Base-by-base conservation (phyloP, 176 grass and related monocot species). In the Avena insularis region DNA sequence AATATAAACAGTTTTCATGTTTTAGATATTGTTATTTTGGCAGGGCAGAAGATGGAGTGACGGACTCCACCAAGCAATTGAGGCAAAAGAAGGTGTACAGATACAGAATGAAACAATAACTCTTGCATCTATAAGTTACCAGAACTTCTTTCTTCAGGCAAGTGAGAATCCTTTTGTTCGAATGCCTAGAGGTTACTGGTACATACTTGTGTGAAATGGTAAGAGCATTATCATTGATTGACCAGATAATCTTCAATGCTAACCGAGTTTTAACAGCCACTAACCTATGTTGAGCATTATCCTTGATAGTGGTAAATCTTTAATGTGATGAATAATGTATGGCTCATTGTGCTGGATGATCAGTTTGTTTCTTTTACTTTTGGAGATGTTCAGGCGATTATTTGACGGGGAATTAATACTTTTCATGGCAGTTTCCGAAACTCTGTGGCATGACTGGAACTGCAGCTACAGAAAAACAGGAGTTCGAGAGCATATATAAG, bases 361-460 rank as follows among this genome's bases (percentile, higher is more conserved):
- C 48, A 88, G 12, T 57, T 57, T 86, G 20, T 75, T 67, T n/a
- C 40, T 81, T 68, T 74, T 71, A 17, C 47, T 64, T 46, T 79
- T 80, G 36, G 19, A 64, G 56, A 60, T 57, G 21, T 68, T 84
- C 70, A 54, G 21, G 75, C 9, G 56, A 9, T 79, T 76, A 17
- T 59, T 43, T 80, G 17, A 80, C 47, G 87, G 69, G 29, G 79
- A 83, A 40, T 48, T 85, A 63, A 75, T 74, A 65, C 31, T n/a
- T 79, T 89, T 79, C 81, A 58, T 82, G 77, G 62, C 51, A 98
- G 93, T 98, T 98, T 47, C 96, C 96, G 6, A 98, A 98, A 86
- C 93, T 98, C 56, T 98, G 96, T 87, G 96, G 96, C 43, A 98
- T 98, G 96, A 98, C 96, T 66, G 96, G 96, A 78, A 98, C 96